Evolutionary conservation across 2,329 filamentous ascomycete species (phyloP).

Genomic region (Cladosporium cucumerinum): DNA sequence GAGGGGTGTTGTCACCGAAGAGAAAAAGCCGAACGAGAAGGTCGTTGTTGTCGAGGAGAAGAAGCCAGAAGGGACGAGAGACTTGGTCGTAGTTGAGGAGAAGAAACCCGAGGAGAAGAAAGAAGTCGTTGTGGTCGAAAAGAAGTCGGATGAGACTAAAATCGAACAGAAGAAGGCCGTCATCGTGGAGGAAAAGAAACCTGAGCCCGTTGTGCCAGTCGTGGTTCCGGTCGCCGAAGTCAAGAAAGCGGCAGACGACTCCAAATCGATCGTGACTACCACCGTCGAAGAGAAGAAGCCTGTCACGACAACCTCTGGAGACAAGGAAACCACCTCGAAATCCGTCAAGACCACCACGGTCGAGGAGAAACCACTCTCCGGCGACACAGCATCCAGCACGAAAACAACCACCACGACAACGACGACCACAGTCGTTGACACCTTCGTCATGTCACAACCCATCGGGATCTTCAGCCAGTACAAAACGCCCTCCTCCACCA

Average conservation of each 20-base stretch:
- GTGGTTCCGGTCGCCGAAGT: background rate
- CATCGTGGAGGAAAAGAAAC: background rate
- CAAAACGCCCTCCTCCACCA: background rate
- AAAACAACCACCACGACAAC: background rate
- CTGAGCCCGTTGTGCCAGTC: background rate
- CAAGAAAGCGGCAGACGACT: background rate
- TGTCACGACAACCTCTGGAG: background rate
- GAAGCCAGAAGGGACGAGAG: background rate
- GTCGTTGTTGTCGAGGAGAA: background rate
- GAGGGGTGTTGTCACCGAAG: background rate
- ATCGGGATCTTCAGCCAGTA: slow-evolving; percentile 5
- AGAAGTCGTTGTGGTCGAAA: background rate
- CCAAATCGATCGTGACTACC: background rate
- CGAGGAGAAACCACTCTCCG: background rate
- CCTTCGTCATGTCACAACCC: background rate
- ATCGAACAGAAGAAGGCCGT: background rate
- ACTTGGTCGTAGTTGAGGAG: background rate
- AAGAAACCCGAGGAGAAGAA: slow-evolving; percentile 3
- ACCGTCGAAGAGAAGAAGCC: slow-evolving; percentile 5
- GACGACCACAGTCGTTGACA: background rate
- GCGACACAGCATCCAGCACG: background rate
- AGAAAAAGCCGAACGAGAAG: slow-evolving; percentile 1
- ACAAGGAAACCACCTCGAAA: background rate
- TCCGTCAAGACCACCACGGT: background rate
- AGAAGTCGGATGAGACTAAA: slow-evolving; percentile 6